Base-by-base conservation (phyloP, 2,329 filamentous ascomycete species). In the Penicillium janthinellum region DNA sequence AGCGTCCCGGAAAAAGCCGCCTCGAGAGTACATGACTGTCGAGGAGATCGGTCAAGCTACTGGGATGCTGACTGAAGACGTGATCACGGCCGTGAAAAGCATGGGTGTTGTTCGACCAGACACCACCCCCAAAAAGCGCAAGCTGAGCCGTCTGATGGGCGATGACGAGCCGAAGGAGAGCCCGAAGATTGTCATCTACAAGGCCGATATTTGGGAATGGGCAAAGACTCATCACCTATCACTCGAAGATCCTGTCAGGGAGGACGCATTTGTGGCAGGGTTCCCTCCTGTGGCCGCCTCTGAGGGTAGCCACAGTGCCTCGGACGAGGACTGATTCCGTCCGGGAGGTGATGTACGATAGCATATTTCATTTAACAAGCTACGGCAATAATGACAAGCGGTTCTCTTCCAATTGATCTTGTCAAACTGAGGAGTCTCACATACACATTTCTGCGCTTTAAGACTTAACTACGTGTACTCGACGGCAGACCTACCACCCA, bases 41-140 rank as follows among this genome's bases (percentile, higher is more conserved):
- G 83, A 87, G 50, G 85, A 90, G 58, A 88, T 94, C 69, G 91
- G 90, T 55, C 80, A 85, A 51, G 87, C 85, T 41, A 96, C 92
- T 0, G 96, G 91, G 81, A 96, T 98, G 74, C 82, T 89, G 57
- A 84, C 85, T 0, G 94, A 97, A 45, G 94, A 98, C 76, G 91
- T 94, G 59, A 84, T 96, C 45, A 81, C 81, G 0, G 88, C 92
- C 25, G 79, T 97, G 56, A 86, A 90, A 61, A 88, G 91, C 59
- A 96, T 97, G 91, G 88, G 84, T 8, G 79, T 95, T 38, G 81
- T 89, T 49, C 83, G 85, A 62, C 72, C 73, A 20, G 79, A 78
- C 59, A 81, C 81, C 67, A 79, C 71, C 15, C 73, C 50, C 75
- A 87, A 75, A 81, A 88, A 70, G 84, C 66, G 83, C 79, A 71